phyloP scores from a whole-genome alignment of 2,329 filamentous ascomycete genomes.

The Stachybotrys echinatus region DNA sequence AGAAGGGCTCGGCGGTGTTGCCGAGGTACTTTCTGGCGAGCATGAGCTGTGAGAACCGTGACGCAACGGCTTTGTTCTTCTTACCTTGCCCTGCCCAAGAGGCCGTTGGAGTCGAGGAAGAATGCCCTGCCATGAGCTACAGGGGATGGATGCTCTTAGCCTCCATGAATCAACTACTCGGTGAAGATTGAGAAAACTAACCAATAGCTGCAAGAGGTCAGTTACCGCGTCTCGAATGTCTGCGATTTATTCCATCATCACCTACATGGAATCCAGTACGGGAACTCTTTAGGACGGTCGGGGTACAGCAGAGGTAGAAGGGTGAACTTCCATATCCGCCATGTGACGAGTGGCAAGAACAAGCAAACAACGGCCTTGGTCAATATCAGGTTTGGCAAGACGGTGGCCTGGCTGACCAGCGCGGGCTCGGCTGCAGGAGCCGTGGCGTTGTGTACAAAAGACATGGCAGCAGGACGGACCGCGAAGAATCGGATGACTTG shows the following conservation, averaged over 20 bases:
- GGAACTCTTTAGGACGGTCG: slow-evolving; percentile 4
- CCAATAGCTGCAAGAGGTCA: background rate
- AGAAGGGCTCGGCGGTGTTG: slow-evolving; percentile 14
- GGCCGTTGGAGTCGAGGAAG: slow-evolving; percentile 13
- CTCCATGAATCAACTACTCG: background rate
- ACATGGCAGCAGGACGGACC: background rate
- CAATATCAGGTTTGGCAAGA: background rate
- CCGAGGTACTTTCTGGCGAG: slow-evolving; percentile 4
- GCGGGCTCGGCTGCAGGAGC: background rate
- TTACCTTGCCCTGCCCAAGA: slow-evolving; percentile 13
- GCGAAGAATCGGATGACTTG: too few relatives aligned
- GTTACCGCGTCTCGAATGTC: background rate
- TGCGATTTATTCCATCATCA: background rate
- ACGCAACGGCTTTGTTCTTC: background rate
- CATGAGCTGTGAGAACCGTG: too few relatives aligned
- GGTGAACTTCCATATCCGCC: slow-evolving; percentile 5
- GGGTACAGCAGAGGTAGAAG: slow-evolving; percentile 1
- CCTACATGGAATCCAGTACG: slow-evolving; percentile 7
- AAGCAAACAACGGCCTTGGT: background rate
- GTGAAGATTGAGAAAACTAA: background rate
- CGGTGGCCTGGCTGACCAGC: background rate
- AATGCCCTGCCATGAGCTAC: slow-evolving; percentile 14
- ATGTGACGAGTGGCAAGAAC: background rate
- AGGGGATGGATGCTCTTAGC: background rate
- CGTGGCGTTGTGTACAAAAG: background rate